Evolutionary conservation across 768 basidiomycete genomes (phyloP).

Genomic region (Zangia roseola): DNA sequence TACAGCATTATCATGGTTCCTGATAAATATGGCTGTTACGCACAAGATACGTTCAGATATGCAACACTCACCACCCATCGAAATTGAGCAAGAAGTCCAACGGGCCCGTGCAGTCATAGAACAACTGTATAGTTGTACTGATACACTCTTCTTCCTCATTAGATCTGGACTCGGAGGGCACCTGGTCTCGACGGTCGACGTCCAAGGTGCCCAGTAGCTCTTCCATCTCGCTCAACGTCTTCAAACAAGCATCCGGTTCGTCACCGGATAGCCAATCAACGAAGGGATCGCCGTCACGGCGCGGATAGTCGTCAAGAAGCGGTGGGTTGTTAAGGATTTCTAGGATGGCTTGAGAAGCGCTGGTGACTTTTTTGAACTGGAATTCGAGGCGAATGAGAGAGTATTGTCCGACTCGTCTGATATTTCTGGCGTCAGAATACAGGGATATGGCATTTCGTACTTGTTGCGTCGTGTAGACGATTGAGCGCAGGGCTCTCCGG

Average conservation of each 20-base stretch:
- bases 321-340: not conserved
- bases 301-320: not conserved
- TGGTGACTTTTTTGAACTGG: constrained; percentile 1
- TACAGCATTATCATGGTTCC: too few relatives aligned
- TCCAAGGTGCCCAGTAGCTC: not conserved
- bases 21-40: too few relatives aligned
- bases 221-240: not conserved
- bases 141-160: too few relatives aligned
- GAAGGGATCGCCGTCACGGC: constrained; percentile 3
- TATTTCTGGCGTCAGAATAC: not conserved
- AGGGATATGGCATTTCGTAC: not conserved
- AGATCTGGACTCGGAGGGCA: not conserved
- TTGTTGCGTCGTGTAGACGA: not conserved
- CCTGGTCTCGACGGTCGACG: not conserved
- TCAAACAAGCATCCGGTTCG: constrained; percentile 8
- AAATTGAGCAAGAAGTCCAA: too few relatives aligned
- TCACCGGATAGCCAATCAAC: constrained; percentile 1
- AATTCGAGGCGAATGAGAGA: constrained; percentile 5
- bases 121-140: too few relatives aligned
- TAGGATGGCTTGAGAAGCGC: constrained; percentile 6
- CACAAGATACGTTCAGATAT: too few relatives aligned
- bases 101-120: too few relatives aligned
- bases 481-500: not conserved
- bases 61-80: too few relatives aligned
- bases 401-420: constrained; percentile 5